phyloP scores from a whole-genome alignment of 345 rosid genomes.

The Citrus hindsii region DNA sequence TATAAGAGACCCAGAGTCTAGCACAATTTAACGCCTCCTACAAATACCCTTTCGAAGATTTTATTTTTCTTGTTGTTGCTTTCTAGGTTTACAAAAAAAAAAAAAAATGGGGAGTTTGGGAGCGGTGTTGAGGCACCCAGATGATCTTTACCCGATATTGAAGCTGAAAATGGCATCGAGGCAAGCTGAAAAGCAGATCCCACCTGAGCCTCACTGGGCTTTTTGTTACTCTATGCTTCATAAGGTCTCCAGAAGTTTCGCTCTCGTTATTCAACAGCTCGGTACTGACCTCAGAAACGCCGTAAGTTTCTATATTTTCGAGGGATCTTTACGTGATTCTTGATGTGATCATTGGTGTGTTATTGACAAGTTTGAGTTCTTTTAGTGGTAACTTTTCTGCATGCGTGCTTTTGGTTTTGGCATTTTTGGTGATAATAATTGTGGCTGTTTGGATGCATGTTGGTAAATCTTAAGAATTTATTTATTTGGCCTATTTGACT shows the following conservation, averaged over 20 bases:
- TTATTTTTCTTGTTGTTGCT: neutral
- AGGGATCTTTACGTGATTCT: neutral
- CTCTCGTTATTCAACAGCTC: slow-evolving; percentile 89
- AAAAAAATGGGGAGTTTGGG: slow-evolving; percentile 70
- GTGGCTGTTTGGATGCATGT: too few relatives aligned
- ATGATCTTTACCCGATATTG: slow-evolving; percentile 83
- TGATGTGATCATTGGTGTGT: neutral
- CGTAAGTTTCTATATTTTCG: slow-evolving; percentile 33
- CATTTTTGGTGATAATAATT: too few relatives aligned
- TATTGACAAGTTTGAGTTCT: neutral
- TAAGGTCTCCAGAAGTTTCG: slow-evolving; percentile 90
- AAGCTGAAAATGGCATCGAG: slow-evolving; percentile 72
- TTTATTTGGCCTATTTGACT: neutral
- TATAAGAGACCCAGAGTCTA: neutral
- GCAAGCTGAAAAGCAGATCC: slow-evolving; percentile 91
- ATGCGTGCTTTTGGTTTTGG: too few relatives aligned
- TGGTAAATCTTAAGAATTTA: too few relatives aligned
- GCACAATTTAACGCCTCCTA: neutral
- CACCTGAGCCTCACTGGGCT: slow-evolving; percentile 82
- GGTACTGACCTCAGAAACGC: slow-evolving; percentile 76
- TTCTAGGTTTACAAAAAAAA: neutral
- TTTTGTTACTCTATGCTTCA: slow-evolving; percentile 91
- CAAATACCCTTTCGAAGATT: neutral
- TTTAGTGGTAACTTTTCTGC: neutral
- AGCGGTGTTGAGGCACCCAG: slow-evolving; percentile 70